These are phyloP conservation scores for Conticribra weissflogii DNA, from an alignment of 108 stramenopile species.

Conservation along the genomic window DNA sequence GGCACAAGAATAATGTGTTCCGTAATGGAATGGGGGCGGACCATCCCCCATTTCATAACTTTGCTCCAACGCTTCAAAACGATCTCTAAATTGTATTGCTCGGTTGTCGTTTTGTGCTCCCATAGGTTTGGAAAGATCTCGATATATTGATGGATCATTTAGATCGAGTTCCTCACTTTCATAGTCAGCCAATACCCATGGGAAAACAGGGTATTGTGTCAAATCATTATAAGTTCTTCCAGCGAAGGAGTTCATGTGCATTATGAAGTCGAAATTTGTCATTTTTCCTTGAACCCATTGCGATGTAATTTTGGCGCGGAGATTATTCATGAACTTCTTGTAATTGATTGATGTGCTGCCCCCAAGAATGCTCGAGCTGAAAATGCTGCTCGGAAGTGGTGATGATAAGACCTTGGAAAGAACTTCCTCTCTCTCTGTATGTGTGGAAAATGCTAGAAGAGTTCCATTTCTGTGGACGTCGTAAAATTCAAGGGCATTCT, in stretches of 20 bases:
- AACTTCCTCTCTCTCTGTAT: constrained; percentile 80
- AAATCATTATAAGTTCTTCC: constrained; percentile 96
- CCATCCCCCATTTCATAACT: constrained; percentile 79
- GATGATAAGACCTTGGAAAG: constrained; percentile 68
- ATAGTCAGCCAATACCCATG: constrained; percentile 98
- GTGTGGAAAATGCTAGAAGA: constrained; percentile 71
- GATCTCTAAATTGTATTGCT: constrained; percentile 88
- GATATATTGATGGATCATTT: constrained; percentile 84
- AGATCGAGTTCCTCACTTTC: constrained; percentile 93
- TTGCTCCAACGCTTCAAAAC: constrained; percentile 87
- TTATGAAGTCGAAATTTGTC: constrained; percentile 98
- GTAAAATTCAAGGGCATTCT: constrained; percentile 94
- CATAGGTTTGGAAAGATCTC: constrained; percentile 97
- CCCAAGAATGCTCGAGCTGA: constrained; percentile 49
- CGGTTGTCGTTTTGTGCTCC: constrained; percentile 88
- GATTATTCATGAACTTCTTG: constrained; percentile 86
- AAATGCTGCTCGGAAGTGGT: constrained; percentile 87
- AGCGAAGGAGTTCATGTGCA: constrained; percentile 97
- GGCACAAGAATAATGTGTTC: constrained; percentile 96
- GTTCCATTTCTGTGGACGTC: constrained; percentile 82
- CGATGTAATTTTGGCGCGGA: constrained; percentile 77
- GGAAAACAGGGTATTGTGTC: constrained; percentile 99
- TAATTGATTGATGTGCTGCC: constrained; percentile 77
- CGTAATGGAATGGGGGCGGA: constrained; percentile 97
- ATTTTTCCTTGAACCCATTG: constrained; percentile 91